Evolutionary conservation across 2,329 filamentous ascomycete genomes (phyloP).

Genomic region (Rasamsonia emersonii): DNA sequence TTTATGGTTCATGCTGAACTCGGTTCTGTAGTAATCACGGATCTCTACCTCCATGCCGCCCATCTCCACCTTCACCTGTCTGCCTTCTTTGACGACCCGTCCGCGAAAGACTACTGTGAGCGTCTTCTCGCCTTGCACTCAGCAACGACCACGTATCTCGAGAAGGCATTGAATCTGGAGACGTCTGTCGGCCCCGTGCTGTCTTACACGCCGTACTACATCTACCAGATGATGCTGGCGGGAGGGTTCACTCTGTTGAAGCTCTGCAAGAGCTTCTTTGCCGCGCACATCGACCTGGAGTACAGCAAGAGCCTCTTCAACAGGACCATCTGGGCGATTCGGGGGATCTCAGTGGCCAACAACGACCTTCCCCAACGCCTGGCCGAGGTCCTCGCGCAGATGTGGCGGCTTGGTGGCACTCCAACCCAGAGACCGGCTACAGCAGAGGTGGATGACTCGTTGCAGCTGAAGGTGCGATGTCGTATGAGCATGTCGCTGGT

Average conservation of each 20-base stretch:
- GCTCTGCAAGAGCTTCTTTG: conserved; percentile 57
- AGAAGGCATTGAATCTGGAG: conserved; percentile 37
- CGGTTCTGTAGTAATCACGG: conserved; percentile 31
- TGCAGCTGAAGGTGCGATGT: conserved; percentile 57
- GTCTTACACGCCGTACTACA: conserved; percentile 50
- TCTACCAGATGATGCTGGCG: conserved; percentile 60
- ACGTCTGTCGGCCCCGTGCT: conserved; percentile 39
- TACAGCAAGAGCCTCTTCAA: conserved; percentile 51
- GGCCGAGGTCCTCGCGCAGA: conserved; percentile 56
- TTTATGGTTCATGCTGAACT: conserved; percentile 3
- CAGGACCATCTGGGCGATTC: conserved; percentile 49
- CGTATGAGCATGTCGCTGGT: conserved; percentile 60
- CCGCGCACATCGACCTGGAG: conserved; percentile 46
- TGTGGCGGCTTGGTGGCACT: conserved; percentile 48
- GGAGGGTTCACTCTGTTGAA: conserved; percentile 57
- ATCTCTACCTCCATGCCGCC: conserved; percentile 39
- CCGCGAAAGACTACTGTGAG: conserved; percentile 37
- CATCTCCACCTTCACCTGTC: conserved; percentile 41
- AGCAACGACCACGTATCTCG: conserved; percentile 39
- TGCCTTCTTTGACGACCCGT: conserved; percentile 42
- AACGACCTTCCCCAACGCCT: conserved; percentile 58
- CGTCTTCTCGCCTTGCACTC: conserved; percentile 38
- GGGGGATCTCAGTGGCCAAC: conserved; percentile 51
- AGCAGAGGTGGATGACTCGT: conserved; percentile 32
- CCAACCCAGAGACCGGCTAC: conserved; percentile 19